These are phyloP conservation scores for Colletotrichum sp. DNA, from an alignment of 2,329 filamentous ascomycete species.

Conservation along the genomic window DNA sequence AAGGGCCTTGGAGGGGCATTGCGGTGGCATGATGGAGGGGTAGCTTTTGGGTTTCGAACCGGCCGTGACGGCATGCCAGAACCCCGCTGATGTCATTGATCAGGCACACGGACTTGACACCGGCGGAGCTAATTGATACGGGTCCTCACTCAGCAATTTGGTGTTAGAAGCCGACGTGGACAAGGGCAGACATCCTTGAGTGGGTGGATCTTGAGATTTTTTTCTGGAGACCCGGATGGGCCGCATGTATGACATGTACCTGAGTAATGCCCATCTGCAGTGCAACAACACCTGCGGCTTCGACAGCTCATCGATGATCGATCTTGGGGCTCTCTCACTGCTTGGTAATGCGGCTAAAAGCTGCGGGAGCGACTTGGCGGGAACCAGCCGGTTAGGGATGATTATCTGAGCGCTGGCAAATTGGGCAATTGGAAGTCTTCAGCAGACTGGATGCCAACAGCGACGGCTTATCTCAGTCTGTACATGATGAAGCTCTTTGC, in stretches of 20 bases:
- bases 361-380: neutral
- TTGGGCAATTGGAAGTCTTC: neutral
- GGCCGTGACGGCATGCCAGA: constrained; percentile 13
- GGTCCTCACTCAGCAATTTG: constrained; percentile 3
- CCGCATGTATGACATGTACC: neutral
- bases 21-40: constrained; percentile 16
- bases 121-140: neutral
- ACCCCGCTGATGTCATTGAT: constrained; percentile 20
- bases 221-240: constrained; percentile 11
- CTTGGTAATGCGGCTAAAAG: neutral
- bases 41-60: constrained; percentile 8
- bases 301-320: constrained; percentile 1
- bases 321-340: neutral
- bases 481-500: neutral
- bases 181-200: neutral
- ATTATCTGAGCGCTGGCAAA: neutral
- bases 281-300: neutral
- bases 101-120: neutral
- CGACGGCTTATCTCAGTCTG: neutral
- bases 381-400: neutral
- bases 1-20: neutral
- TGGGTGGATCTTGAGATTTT: constrained; percentile 2
- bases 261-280: neutral
- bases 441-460: neutral
- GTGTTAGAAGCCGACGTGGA: neutral